These are phyloP conservation scores for Pseudogymnoascus sp. DNA, from an alignment of 2,329 filamentous ascomycete species.

Conservation along the genomic window DNA sequence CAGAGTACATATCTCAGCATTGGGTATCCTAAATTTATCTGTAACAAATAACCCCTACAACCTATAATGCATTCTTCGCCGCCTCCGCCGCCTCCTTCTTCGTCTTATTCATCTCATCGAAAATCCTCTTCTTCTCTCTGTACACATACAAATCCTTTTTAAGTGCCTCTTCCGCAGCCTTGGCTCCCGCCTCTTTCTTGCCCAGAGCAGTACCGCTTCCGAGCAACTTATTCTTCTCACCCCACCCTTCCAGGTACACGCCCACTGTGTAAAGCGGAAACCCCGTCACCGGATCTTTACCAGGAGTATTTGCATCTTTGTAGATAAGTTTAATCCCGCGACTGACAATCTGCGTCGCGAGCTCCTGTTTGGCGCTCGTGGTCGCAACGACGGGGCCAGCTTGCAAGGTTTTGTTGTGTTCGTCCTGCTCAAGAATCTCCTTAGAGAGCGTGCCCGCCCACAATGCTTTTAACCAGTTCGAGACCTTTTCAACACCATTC, in stretches of 20 bases:
- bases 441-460: slow-evolving; percentile 59
- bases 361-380: slow-evolving; percentile 42
- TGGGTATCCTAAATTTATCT: slow-evolving; percentile 1
- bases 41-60: background rate
- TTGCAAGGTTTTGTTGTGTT: background rate
- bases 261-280: slow-evolving; percentile 54
- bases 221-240: slow-evolving; percentile 52
- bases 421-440: slow-evolving; percentile 39
- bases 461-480: slow-evolving; percentile 64
- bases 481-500: slow-evolving; percentile 51
- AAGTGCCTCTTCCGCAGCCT: slow-evolving; percentile 56
- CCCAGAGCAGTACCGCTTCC: slow-evolving; percentile 55
- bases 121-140: slow-evolving; percentile 37
- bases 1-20: background rate
- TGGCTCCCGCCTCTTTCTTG: slow-evolving; percentile 61
- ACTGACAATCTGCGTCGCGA: slow-evolving; percentile 41
- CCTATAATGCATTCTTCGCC: background rate
- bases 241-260: slow-evolving; percentile 59
- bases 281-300: slow-evolving; percentile 45
- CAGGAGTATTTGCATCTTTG: slow-evolving; percentile 43
- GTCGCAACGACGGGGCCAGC: background rate
- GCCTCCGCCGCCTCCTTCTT: slow-evolving; percentile 19
- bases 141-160: slow-evolving; percentile 48
- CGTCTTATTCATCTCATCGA: slow-evolving; percentile 31
- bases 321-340: slow-evolving; percentile 52